phyloP scores from a whole-genome alignment of 345 rosid genomes.

The Brassica incana region DNA sequence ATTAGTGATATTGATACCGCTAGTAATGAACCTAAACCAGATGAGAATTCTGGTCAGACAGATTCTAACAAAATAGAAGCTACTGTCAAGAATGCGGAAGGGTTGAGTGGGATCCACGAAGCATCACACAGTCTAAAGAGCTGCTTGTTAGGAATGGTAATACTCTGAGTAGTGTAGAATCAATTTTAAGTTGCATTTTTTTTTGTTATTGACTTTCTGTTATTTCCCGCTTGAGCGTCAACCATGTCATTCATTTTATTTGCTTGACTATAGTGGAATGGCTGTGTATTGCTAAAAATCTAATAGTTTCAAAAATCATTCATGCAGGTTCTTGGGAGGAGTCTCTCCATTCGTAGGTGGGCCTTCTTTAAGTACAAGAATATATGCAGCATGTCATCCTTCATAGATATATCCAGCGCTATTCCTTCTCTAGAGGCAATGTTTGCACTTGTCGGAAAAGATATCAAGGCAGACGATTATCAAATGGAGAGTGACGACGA shows the following conservation, averaged over 20 bases:
- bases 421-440: constrained; percentile 56
- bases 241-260: constrained; percentile 11
- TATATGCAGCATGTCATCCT: constrained; percentile 49
- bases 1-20: constrained; percentile 43
- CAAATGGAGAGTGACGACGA: constrained; percentile 65
- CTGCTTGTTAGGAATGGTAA: constrained; percentile 85
- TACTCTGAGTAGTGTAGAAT: constrained; percentile 25
- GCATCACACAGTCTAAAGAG: constrained; percentile 41
- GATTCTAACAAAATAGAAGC: constrained; percentile 36
- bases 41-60: constrained; percentile 43
- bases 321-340: constrained; percentile 66
- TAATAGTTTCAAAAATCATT: constrained; percentile 21
- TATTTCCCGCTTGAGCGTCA: constrained; percentile 6
- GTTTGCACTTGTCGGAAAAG: constrained; percentile 49
- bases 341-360: constrained; percentile 67
- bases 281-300: constrained; percentile 15
- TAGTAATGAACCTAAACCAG: constrained; percentile 43
- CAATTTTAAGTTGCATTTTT: constrained; percentile 10
- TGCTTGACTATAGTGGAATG: constrained; percentile 8
- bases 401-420: constrained; percentile 47
- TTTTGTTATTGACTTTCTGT: neutral
- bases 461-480: constrained; percentile 48
- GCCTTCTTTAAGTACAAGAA: constrained; percentile 62
- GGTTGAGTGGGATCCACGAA: constrained; percentile 38
- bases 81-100: constrained; percentile 39